Evolutionary conservation across 2,329 filamentous ascomycete genomes (phyloP), one percentile per base, ranked within the genome.

Genomic region (Colletotrichum zoysiae): DNA sequence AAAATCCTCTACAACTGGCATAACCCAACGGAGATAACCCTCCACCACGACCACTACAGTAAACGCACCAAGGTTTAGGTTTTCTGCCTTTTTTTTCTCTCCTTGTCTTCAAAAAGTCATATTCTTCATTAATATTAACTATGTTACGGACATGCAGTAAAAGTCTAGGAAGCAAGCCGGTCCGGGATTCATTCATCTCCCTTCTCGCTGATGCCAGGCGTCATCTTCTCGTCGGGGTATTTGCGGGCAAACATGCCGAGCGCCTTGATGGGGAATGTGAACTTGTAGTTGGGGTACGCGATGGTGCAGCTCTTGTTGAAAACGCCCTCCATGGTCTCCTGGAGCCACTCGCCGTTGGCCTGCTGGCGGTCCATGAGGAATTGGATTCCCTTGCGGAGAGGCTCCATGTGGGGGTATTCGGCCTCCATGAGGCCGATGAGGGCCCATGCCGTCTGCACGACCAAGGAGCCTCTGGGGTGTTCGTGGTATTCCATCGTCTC

Each of bases 281-380:
- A 96, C 85, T 98, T 99, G 86, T 99, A 99, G 86, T 99, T 99
- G 55, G 95, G 95, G 79, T 99, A 99, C 0, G 94, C 96, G 75
- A 99, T 99, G 94, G 98, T 98, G 86, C 95, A 98, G 78, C 92
- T 96, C 86, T 98, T 97, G 84, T 99, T 99, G 84, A 99, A 99
- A 14, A 99, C 96, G 2, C 96, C 96, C 81, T 99, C 96, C 77
- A 99, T 98, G 0, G 93, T 92, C 82, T 98, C 96, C 80, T 98
- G 95, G 75, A 93, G 80, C 96, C 96, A 99, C 84, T 98, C 95
- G 44, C 96, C 96, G 78, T 97, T 97, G 3, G 86, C 79, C 81
- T 94, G 91, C 84, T 99, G 96, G 60, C 95, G 89, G 40, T 87
- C 84, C 91, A 98, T 95, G 74, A 99, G 88, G 77, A 99, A 85